A percentile compares a stretch with the other conserved stretches of the same genome.
Evolutionary conservation across 2,329 filamentous ascomycete genomes (phyloP).

Genomic region (Rutstroemia sp.): DNA sequence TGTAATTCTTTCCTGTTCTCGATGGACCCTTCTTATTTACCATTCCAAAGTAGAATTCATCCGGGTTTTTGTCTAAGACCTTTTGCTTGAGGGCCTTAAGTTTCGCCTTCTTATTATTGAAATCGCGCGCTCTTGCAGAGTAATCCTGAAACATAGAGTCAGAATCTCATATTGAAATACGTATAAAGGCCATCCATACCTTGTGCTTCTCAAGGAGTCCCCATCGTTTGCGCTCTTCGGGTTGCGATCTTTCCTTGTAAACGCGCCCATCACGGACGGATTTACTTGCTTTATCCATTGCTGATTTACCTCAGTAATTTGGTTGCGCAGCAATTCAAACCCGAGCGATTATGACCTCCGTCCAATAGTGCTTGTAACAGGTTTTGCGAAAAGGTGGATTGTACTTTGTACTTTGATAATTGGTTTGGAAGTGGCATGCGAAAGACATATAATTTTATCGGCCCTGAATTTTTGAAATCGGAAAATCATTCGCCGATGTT

Average conservation of each 20-base stretch:
- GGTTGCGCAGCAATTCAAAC: no score
- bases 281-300: constrained; percentile 12
- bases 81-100: constrained; percentile 54
- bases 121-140: constrained; percentile 56
- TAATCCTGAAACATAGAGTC: constrained; percentile 45
- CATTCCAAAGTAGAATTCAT: constrained; percentile 70
- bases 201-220: constrained; percentile 96
- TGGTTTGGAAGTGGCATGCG: no score
- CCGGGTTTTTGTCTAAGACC: constrained; percentile 59
- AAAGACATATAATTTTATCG: neutral
- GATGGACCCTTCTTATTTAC: constrained; percentile 52
- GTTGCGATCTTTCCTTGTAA: constrained; percentile 86
- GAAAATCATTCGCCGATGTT: neutral
- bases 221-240: constrained; percentile 73
- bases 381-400: neutral
- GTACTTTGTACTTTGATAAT: no score
- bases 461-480: neutral
- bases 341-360: neutral
- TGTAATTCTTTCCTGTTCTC: constrained; percentile 43
- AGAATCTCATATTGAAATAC: neutral
- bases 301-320: constrained; percentile 31
- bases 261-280: constrained; percentile 48
- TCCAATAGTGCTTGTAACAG: neutral
- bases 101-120: constrained; percentile 56
- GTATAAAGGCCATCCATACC: constrained; percentile 35